Conservation (phyloP, 2,329 filamentous ascomycete genomes). For the Myriosclerotinia duriaeana region DNA sequence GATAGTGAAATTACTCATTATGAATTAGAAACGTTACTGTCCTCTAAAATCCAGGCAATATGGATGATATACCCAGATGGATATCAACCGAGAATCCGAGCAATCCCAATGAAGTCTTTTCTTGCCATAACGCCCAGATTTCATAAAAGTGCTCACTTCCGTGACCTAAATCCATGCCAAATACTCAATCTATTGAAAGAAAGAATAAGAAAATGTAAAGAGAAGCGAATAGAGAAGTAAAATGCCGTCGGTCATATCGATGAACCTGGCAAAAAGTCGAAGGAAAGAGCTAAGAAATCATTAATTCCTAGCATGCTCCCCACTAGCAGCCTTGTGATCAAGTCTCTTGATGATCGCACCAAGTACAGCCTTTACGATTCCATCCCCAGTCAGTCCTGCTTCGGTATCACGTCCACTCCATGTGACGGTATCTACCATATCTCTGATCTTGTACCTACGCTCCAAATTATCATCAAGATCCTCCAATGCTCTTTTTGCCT, state of each 20-base stretch:
- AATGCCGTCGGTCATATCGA: not conserved
- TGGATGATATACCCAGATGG: not conserved
- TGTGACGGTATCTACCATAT: slow-evolving; percentile 90
- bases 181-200: not conserved
- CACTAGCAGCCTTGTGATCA: slow-evolving; percentile 49
- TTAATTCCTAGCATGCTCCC: slow-evolving; percentile 24
- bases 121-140: not conserved
- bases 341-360: slow-evolving; percentile 70
- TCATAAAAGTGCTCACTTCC: not conserved
- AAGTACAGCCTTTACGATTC: slow-evolving; percentile 78
- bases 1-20: not conserved
- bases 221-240: not conserved
- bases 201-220: not conserved
- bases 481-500: slow-evolving; percentile 63
- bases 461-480: slow-evolving; percentile 73
- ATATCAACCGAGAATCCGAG: not conserved
- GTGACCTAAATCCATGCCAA: not conserved
- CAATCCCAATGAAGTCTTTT: not conserved
- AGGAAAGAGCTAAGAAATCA: not conserved
- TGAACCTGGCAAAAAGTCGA: no score
- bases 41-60: not conserved
- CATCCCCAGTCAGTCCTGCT: slow-evolving; percentile 59
- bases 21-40: not conserved
- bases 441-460: slow-evolving; percentile 60
- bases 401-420: slow-evolving; percentile 53